A percentile compares a stretch with the other conserved stretches of the same genome.
These are phyloP conservation scores for Coprinopsis marcescibilis DNA, from an alignment of 768 basidiomycete species.

Conservation along the genomic window DNA sequence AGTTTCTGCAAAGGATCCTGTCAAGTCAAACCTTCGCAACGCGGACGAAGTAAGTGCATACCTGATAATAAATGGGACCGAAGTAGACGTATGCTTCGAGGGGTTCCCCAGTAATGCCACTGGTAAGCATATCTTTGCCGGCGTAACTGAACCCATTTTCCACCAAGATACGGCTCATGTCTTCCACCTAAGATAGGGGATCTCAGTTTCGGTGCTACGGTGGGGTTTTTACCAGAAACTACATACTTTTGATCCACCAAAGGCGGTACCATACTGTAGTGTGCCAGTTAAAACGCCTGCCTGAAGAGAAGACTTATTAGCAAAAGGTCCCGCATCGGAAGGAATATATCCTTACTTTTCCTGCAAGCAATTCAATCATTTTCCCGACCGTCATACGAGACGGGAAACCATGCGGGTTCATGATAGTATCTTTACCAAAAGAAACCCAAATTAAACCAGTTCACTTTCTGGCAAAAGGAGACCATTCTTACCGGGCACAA, in stretches of 20 bases:
- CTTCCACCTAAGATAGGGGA: constrained; percentile 63
- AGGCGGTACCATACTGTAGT: constrained; percentile 92
- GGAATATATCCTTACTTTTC: constrained; percentile 55
- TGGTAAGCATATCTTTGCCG: constrained; percentile 99
- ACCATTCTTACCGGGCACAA: constrained; percentile 66
- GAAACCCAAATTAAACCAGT: constrained; percentile 12
- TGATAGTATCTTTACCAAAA: constrained; percentile 75
- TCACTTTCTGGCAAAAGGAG: constrained; percentile 9
- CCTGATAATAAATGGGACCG: constrained; percentile 97
- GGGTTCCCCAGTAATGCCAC: constrained; percentile 95
- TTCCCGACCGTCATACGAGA: constrained; percentile 99
- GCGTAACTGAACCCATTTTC: constrained; percentile 95
- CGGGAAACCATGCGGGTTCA: constrained; percentile 99
- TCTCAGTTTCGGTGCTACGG: constrained; percentile 5
- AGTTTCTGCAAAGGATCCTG: constrained; percentile 61
- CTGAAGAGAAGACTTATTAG: constrained; percentile 29
- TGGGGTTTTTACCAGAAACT: constrained; percentile 1
- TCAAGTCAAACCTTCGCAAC: constrained; percentile 9
- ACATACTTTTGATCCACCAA: constrained; percentile 91
- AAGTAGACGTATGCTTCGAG: constrained; percentile 98
- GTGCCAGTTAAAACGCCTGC: constrained; percentile 89
- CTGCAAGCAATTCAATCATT: constrained; percentile 97
- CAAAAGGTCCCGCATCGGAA: constrained; percentile 5
- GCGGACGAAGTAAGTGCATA: constrained; percentile 24
- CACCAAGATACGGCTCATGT: constrained; percentile 95